phyloP scores from a whole-genome alignment of 2,329 filamentous ascomycete species.

The Fusarium brevicatenulatum region DNA sequence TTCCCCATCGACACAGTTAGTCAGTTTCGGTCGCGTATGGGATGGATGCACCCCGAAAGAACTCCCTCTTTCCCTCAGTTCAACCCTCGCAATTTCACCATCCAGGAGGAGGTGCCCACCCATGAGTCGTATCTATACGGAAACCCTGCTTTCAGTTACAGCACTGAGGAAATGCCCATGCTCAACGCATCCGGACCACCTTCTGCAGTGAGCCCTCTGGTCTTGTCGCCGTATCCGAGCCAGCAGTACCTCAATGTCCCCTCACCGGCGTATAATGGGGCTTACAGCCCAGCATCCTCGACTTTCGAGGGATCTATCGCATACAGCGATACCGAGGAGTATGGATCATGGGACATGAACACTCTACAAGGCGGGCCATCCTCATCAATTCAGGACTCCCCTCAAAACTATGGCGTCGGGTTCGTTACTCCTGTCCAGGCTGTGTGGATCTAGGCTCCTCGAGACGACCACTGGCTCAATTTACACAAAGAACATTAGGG shows the following conservation, averaged over 20 bases:
- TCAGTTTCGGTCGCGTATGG: slow-evolving; percentile 75
- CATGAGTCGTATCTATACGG: slow-evolving; percentile 62
- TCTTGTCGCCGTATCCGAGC: slow-evolving; percentile 63
- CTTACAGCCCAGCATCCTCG: slow-evolving; percentile 71
- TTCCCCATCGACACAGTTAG: slow-evolving; percentile 75
- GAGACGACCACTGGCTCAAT: slow-evolving; percentile 53
- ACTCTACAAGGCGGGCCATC: slow-evolving; percentile 57
- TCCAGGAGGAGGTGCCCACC: slow-evolving; percentile 57
- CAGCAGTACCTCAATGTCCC: slow-evolving; percentile 71
- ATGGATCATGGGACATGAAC: slow-evolving; percentile 59
- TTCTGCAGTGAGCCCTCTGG: slow-evolving; percentile 64
- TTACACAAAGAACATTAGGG: slow-evolving; percentile 54
- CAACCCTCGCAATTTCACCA: slow-evolving; percentile 64
- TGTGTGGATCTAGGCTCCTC: slow-evolving; percentile 66
- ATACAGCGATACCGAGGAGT: slow-evolving; percentile 72
- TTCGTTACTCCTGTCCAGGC: slow-evolving; percentile 72
- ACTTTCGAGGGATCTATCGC: slow-evolving; percentile 70
- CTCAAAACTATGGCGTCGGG: slow-evolving; percentile 60
- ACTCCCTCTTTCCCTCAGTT: slow-evolving; percentile 71
- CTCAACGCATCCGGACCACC: slow-evolving; percentile 57
- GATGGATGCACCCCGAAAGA: slow-evolving; percentile 69
- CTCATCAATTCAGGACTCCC: slow-evolving; percentile 57
- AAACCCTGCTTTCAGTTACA: slow-evolving; percentile 71
- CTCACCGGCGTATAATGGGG: slow-evolving; percentile 67
- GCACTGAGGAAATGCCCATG: slow-evolving; percentile 69